Evolutionary conservation across 164 flowering plant species (phyloP).

Genomic region (Berberis vulgaris): DNA sequence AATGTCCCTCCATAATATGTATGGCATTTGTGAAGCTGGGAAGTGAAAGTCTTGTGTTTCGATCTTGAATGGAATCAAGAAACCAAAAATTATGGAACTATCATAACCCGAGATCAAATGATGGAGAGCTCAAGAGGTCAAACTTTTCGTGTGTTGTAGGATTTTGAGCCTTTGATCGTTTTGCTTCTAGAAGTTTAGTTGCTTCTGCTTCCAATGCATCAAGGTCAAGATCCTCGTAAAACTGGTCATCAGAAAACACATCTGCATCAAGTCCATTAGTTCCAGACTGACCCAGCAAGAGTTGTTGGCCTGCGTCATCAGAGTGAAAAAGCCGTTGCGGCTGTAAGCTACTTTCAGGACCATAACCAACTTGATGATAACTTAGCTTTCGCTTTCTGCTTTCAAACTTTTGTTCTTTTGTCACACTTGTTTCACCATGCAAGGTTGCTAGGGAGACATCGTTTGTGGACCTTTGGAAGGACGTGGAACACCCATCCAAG

Average conservation of each 20-base stretch:
- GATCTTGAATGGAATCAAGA: too few species aligned
- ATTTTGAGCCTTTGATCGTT: conserved; percentile 14
- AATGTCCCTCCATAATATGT: too few species aligned
- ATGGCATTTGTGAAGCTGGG: too few species aligned
- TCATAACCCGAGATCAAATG: conserved; percentile 90
- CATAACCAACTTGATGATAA: conserved; percentile 19
- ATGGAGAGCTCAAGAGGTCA: conserved; percentile 33
- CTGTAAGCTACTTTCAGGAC: conserved; percentile 32
- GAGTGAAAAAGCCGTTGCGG: conserved; percentile 22
- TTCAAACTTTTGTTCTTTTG: conserved; percentile 19
- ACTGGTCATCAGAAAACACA: conserved; percentile 49
- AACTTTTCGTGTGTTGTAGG: conserved; percentile 12
- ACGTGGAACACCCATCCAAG: conserved; percentile 14
- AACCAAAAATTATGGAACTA: not conserved
- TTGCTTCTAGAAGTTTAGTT: conserved; percentile 32
- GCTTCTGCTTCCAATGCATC: conserved; percentile 92
- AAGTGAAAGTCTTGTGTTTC: too few species aligned
- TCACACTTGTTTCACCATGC: conserved; percentile 16
- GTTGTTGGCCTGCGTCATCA: conserved; percentile 12
- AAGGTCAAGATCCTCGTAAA: conserved; percentile 69
- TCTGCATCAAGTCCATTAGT: conserved; percentile 18
- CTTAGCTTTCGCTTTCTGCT: conserved; percentile 54
- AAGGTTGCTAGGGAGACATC: conserved; percentile 10
- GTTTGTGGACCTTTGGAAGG: conserved; percentile 12
- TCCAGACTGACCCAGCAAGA: conserved; percentile 14